Conservation (phyloP, 495 filamentous ascomycete species). For the Tuber brumale region DNA sequence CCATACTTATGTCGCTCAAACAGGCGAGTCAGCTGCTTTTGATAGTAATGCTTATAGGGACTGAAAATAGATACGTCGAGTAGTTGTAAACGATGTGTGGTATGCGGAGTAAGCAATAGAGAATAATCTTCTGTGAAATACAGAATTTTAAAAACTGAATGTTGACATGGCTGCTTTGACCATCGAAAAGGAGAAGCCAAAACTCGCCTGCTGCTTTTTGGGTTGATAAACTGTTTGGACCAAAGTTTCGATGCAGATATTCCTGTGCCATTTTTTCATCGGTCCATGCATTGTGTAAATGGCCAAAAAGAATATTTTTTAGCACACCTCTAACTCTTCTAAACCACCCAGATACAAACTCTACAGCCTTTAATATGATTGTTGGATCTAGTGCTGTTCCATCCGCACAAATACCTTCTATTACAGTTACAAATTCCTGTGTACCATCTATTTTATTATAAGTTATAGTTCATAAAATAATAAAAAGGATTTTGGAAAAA, state of each 20-base stretch:
- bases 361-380: background rate
- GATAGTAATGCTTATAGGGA: constrained; percentile 10
- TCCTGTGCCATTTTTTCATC: constrained; percentile 6
- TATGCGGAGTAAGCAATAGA: constrained; percentile 15
- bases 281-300: constrained; percentile 6
- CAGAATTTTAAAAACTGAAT: constrained; percentile 13
- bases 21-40: background rate
- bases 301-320: constrained; percentile 5
- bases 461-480: background rate
- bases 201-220: background rate
- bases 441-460: background rate
- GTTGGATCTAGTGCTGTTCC: constrained; percentile 4
- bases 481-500: too few species aligned
- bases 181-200: constrained; percentile 16
- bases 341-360: constrained; percentile 1
- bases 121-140: constrained; percentile 7
- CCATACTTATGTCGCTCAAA: background rate
- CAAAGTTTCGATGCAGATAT: constrained; percentile 20
- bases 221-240: background rate
- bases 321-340: background rate
- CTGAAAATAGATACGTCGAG: constrained; percentile 9
- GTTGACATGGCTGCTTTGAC: constrained; percentile 11
- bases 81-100: constrained; percentile 7
- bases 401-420: constrained; percentile 14
- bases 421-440: constrained; percentile 15